Conservation (phyloP, 2,329 filamentous ascomycete genomes). For the Paecilomyces formosus region DNA sequence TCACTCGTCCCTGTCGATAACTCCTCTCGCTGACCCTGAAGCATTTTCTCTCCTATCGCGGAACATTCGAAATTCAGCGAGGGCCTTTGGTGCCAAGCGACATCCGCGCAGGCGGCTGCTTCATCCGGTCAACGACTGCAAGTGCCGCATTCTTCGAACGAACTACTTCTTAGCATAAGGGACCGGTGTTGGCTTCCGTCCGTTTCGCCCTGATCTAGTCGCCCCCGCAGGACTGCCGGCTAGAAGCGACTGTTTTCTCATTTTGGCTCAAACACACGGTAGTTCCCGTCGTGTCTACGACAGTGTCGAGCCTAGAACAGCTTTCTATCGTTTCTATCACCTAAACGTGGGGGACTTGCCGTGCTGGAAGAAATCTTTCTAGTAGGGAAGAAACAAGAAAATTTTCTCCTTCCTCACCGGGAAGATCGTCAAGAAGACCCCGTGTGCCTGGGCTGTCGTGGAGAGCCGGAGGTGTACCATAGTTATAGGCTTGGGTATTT, state of each 20-base stretch:
- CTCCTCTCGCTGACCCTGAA: neutral
- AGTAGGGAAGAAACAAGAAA: neutral
- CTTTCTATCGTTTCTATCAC: neutral
- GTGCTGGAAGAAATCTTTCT: neutral
- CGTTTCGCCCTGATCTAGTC: neutral
- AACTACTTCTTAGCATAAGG: neutral
- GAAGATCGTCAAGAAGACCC: neutral
- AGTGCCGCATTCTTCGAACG: neutral
- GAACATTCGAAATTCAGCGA: neutral
- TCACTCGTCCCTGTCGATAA: neutral
- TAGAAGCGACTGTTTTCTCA: neutral
- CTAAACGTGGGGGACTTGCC: neutral
- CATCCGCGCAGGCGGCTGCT: neutral
- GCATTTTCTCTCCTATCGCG: neutral
- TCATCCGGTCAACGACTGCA: neutral
- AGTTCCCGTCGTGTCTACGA: neutral
- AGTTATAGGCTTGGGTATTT: no score
- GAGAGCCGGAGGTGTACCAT: no score
- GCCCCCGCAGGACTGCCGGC: neutral
- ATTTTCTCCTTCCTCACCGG: no score
- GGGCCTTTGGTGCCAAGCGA: neutral
- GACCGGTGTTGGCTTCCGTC: neutral
- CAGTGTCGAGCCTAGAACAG: neutral
- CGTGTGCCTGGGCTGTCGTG: no score
- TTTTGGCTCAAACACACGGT: neutral